Conservation (phyloP, 2,329 filamentous ascomycete genomes). For the Colletotrichum agaves region DNA sequence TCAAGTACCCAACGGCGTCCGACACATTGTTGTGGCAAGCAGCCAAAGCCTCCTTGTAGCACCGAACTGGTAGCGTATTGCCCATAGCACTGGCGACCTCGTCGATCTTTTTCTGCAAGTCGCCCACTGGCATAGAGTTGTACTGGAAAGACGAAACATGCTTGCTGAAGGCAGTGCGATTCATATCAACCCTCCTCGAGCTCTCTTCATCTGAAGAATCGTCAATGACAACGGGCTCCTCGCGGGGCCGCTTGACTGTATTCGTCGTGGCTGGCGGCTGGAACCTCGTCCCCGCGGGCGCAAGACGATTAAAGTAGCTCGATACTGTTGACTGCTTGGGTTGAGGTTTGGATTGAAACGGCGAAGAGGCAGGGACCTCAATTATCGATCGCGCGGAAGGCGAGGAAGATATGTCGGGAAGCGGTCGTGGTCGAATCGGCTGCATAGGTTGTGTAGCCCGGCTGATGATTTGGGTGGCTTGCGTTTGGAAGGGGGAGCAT, state of each 20-base stretch:
- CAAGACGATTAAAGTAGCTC: constrained; percentile 66
- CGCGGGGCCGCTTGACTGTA: constrained; percentile 49
- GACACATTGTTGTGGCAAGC: constrained; percentile 48
- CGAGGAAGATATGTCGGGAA: constrained; percentile 48
- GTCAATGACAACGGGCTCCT: constrained; percentile 58
- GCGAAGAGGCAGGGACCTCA: constrained; percentile 92
- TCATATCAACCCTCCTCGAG: constrained; percentile 66
- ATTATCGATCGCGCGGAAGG: constrained; percentile 61
- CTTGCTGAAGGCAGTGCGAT: constrained; percentile 66
- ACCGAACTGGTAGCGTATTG: constrained; percentile 44
- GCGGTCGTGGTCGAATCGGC: constrained; percentile 39
- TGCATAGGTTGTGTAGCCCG: constrained; percentile 41
- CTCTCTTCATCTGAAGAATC: constrained; percentile 62
- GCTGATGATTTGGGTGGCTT: constrained; percentile 56
- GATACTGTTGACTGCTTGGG: constrained; percentile 30
- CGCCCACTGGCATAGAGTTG: constrained; percentile 54
- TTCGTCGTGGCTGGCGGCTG: constrained; percentile 56
- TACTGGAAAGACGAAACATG: constrained; percentile 56
- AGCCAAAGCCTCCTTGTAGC: constrained; percentile 48
- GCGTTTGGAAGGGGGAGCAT: constrained; percentile 56
- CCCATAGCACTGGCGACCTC: constrained; percentile 52
- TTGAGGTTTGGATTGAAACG: constrained; percentile 57
- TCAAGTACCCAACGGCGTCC: constrained; percentile 48
- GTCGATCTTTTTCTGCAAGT: constrained; percentile 48
- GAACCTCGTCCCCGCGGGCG: constrained; percentile 80